phyloP scores from a whole-genome alignment of 805 yeast species.

The Candida sakaeoensis region DNA sequence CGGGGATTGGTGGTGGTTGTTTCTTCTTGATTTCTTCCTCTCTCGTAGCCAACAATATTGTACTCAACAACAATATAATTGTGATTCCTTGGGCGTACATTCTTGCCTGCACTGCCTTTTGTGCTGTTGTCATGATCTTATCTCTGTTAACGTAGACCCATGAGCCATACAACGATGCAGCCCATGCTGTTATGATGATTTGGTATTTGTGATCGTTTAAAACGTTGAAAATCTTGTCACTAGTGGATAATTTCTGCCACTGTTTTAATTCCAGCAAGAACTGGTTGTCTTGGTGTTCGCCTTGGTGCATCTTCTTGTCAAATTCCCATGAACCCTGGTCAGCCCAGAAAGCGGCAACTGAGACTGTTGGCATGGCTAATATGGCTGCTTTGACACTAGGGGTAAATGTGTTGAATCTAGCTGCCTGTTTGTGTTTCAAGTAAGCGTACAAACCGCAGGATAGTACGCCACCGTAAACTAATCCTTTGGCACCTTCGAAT shows the following conservation, averaged over 20 bases:
- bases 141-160: constrained; percentile 73
- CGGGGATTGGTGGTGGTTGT: constrained; percentile 32
- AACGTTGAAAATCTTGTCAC: constrained; percentile 27
- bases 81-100: constrained; percentile 87
- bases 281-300: constrained; percentile 23
- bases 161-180: constrained; percentile 54
- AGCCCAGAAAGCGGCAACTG: constrained; percentile 37
- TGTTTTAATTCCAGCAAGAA: constrained; percentile 31
- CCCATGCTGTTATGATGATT: constrained; percentile 35
- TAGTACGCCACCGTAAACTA: constrained; percentile 29
- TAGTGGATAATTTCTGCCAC: constrained; percentile 30
- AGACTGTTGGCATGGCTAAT: constrained; percentile 37
- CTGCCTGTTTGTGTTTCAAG: constrained; percentile 31
- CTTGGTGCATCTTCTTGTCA: constrained; percentile 34
- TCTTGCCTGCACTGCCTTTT: constrained; percentile 83
- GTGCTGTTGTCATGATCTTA: constrained; percentile 68
- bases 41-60: constrained; percentile 62
- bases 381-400: constrained; percentile 37
- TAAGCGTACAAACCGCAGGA: constrained; percentile 31
- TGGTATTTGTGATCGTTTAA: constrained; percentile 34
- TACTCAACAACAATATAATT: constrained; percentile 63
- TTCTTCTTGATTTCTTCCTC: constrained; percentile 51
- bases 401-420: constrained; percentile 30
- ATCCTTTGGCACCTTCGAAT: constrained; percentile 37
- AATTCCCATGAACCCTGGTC: constrained; percentile 44